Conservation (phyloP, 116 monocot species). For the Trichopus zeylanicus region DNA sequence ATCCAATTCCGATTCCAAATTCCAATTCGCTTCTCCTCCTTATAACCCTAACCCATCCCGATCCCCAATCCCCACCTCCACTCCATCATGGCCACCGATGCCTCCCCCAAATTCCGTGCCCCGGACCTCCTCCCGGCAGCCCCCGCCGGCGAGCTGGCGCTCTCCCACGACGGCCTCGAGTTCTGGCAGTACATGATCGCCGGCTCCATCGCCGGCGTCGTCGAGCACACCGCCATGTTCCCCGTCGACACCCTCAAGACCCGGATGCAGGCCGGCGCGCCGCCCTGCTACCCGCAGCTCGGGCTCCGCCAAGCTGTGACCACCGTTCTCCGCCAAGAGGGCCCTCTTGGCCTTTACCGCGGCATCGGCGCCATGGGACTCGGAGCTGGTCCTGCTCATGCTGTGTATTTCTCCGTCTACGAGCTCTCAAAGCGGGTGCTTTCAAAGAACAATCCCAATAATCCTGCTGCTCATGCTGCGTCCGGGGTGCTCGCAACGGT, state of each 20-base stretch:
- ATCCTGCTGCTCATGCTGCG: conserved; percentile 49
- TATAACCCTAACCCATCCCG: no score
- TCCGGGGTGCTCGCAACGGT: conserved; percentile 83
- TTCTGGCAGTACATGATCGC: conserved; percentile 51
- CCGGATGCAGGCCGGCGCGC: conserved; percentile 61
- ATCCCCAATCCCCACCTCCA: neutral
- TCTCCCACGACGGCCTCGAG: conserved; percentile 29
- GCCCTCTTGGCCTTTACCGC: conserved; percentile 62
- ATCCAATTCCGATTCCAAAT: neutral
- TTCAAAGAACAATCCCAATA: conserved; percentile 41
- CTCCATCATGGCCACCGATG: neutral
- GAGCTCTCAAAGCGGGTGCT: conserved; percentile 58
- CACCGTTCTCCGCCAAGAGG: conserved; percentile 31
- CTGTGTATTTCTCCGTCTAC: conserved; percentile 94
- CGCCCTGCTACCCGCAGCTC: conserved; percentile 25
- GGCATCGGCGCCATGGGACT: conserved; percentile 85
- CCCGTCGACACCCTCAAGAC: conserved; percentile 89
- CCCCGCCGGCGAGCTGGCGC: conserved; percentile 8
- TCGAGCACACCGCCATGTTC: conserved; percentile 35
- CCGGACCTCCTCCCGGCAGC: conserved; percentile 13
- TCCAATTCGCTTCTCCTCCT: neutral
- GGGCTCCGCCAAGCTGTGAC: conserved; percentile 41
- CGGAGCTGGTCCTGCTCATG: conserved; percentile 90
- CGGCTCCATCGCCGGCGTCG: conserved; percentile 47
- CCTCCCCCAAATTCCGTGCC: conserved; percentile 3